A percentile compares a stretch with the other conserved stretches of the same genome.
phyloP scores from a whole-genome alignment of 1,139 yeast species.

The Diutina scorzettiae region DNA sequence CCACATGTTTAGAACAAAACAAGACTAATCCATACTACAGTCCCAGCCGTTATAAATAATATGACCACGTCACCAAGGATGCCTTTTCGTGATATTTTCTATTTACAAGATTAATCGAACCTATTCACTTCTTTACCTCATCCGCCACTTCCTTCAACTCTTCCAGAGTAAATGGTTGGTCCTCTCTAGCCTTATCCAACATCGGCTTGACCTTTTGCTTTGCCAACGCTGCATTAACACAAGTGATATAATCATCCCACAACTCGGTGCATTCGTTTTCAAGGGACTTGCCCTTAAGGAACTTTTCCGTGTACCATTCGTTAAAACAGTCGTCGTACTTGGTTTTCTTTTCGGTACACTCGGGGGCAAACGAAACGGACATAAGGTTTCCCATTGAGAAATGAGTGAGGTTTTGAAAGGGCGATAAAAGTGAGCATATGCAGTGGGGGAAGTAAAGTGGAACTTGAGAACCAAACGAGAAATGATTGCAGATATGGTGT shows the following conservation, averaged over 20 bases:
- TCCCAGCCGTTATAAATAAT: too few species aligned
- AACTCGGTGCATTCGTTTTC: slow-evolving; percentile 84
- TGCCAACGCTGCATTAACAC: slow-evolving; percentile 66
- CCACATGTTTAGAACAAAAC: too few species aligned
- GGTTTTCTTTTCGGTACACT: slow-evolving; percentile 78
- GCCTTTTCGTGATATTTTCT: too few species aligned
- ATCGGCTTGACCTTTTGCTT: slow-evolving; percentile 69
- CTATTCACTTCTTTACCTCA: not conserved
- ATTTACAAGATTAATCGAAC: too few species aligned
- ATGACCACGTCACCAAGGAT: too few species aligned
- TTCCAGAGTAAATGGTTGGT: slow-evolving; percentile 55
- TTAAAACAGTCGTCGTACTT: slow-evolving; percentile 89
- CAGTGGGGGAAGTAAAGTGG: too few species aligned
- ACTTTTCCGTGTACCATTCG: slow-evolving; percentile 90
- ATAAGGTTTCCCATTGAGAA: slow-evolving; percentile 60
- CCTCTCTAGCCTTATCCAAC: slow-evolving; percentile 83
- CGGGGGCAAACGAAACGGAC: slow-evolving; percentile 95
- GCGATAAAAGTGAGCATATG: too few species aligned
- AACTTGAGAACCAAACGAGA: too few species aligned
- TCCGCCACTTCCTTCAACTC: slow-evolving; percentile 6
- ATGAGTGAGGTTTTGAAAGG: too few species aligned
- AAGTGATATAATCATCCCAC: slow-evolving; percentile 78
- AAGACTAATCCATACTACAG: too few species aligned
- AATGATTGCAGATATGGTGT: too few species aligned
- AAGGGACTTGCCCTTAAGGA: slow-evolving; percentile 55